Evolutionary conservation across 257 asterid species (phyloP), one percentile per base, ranked within the genome.

Genomic region (Ligustrum vulgare): DNA sequence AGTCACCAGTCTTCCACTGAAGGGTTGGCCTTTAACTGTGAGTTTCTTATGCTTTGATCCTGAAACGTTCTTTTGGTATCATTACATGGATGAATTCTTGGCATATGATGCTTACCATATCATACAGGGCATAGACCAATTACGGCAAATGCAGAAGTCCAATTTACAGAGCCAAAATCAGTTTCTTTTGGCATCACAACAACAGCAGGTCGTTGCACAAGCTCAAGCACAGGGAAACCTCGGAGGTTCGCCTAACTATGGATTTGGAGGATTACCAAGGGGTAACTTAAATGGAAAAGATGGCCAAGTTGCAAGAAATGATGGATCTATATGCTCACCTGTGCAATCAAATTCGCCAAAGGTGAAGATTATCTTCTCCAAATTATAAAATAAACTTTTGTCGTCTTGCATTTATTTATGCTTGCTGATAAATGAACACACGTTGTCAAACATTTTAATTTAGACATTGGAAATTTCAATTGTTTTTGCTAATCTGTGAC

Each of bases 1-100:
- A 56, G 96, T 91, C 67, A 86, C 92, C 25, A 87, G 94, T 78
- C 92, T 95, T 82, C 98, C 99, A 65, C 83, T 96, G 83, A 93
- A 96, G 92, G 99, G 99, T 64, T 96, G 98, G 99, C 98, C 99
- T 33, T 76, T 93, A 79, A 96, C 99, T 8, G 99, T 96, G 86
- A 90, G 98, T 86, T 78, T 72, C 71, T 66, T 43, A 43, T 71
- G 66, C 77, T 77, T 82, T 75, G 75, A 72, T 43, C 78, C 39
- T 67, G 36, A 39, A 67, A 36, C 54, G 10, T 63, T 63, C 32
- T 62, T 71, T 71, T 76, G 70, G 71, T 63, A 22, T 10, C 70
- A 72, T 47, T 67, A 13, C 60, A 58, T 35, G 11, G 75, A 72
- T 64, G 51, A 39, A 51, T 71, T 74, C 56, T 76, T 72, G 69